phyloP scores from a whole-genome alignment of 2,329 filamentous ascomycete species.

The Colletotrichum theobromicola region DNA sequence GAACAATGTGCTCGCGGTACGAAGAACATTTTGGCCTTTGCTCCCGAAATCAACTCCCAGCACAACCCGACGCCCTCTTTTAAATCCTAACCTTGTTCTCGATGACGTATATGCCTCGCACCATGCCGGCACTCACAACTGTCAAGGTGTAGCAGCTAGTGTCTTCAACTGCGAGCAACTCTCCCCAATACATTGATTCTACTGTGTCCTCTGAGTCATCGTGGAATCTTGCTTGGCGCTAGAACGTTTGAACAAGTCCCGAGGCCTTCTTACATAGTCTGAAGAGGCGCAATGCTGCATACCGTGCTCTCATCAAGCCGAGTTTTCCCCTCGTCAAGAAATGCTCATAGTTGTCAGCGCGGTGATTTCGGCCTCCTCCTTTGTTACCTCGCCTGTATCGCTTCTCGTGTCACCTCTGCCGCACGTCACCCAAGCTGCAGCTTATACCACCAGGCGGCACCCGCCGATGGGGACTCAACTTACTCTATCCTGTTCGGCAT shows the following conservation, averaged over 20 bases:
- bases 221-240: too few species aligned
- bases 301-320: neutral
- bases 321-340: neutral
- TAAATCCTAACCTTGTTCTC: too few species aligned
- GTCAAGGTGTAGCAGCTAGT: too few species aligned
- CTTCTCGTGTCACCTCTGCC: rapidly evolving
- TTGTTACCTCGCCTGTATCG: neutral
- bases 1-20: too few species aligned
- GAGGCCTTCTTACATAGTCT: neutral
- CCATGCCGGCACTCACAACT: too few species aligned
- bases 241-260: neutral
- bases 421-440: neutral
- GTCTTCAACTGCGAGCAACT: rapidly evolving
- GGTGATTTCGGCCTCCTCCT: rapidly evolving
- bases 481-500: too few species aligned
- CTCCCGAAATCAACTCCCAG: too few species aligned
- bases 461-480: too few species aligned
- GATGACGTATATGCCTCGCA: too few species aligned
- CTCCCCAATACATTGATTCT: neutral
- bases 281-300: rapidly evolving
- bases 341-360: rapidly evolving
- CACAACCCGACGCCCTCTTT: too few species aligned
- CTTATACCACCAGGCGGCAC: neutral
- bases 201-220: neutral
- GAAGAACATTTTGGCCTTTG: too few species aligned